phyloP scores from a whole-genome alignment of 2,329 filamentous ascomycete species.

The Fusarium sacchari region DNA sequence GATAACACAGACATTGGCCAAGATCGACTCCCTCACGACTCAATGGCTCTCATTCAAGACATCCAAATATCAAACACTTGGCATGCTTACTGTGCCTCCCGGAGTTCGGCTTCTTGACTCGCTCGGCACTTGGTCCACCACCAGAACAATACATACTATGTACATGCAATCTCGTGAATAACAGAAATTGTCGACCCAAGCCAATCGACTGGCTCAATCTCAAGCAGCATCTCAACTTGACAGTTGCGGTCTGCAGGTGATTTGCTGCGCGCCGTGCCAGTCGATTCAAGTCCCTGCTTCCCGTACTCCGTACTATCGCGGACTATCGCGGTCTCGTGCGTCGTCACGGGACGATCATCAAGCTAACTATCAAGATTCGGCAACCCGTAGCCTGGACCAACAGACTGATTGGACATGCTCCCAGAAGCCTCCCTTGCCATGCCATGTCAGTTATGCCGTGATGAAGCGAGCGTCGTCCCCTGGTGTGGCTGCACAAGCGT shows the following conservation, averaged over 20 bases:
- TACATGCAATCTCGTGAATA: background rate
- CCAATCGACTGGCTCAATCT: constrained; percentile 8
- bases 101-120: constrained; percentile 30
- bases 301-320: background rate
- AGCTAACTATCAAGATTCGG: constrained; percentile 9
- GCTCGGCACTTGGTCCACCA: constrained; percentile 35
- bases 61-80: background rate
- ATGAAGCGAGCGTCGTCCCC: constrained; percentile 29
- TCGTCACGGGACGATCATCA: constrained; percentile 32
- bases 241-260: constrained; percentile 37
- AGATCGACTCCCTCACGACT: background rate
- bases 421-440: background rate
- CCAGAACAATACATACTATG: background rate
- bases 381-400: background rate
- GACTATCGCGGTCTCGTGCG: constrained; percentile 35
- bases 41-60: constrained; percentile 8
- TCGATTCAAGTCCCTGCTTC: constrained; percentile 4
- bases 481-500: constrained; percentile 22
- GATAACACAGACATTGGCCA: constrained; percentile 5
- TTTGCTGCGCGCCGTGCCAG: constrained; percentile 18
- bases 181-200: background rate
- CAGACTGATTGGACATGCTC: constrained; percentile 2
- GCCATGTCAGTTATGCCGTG: constrained; percentile 30
- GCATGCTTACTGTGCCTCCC: constrained; percentile 9
- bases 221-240: constrained; percentile 28